A percentile compares a stretch with the other conserved stretches of the same genome.
These are phyloP conservation scores for Diaporthe aspalathi DNA, from an alignment of 2,329 filamentous ascomycete species.

Conservation along the genomic window DNA sequence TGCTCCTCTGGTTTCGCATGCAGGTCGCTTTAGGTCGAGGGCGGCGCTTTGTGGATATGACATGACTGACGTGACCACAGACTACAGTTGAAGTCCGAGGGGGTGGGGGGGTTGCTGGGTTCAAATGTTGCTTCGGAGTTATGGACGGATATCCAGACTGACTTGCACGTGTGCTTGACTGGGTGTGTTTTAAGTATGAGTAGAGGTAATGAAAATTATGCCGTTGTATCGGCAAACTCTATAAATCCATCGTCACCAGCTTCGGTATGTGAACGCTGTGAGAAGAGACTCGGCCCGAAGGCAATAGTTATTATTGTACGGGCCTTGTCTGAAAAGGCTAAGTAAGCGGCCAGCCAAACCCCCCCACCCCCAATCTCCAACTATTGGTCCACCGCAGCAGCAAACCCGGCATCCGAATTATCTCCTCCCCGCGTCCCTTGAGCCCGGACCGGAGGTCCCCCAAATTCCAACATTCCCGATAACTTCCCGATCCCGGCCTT, in stretches of 20 bases:
- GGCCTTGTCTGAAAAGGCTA: no score
- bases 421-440: constrained; percentile 5
- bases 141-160: constrained; percentile 30
- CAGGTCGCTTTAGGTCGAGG: not conserved
- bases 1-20: not conserved
- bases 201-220: not conserved
- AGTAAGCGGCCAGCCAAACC: not conserved
- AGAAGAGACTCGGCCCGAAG: no score
- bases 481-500: not conserved
- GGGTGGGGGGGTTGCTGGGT: no score
- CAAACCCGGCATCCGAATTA: constrained; percentile 6
- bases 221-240: not conserved
- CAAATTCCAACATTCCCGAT: not conserved
- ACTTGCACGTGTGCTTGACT: not conserved
- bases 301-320: no score
- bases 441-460: constrained; percentile 22
- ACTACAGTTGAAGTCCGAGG: not conserved
- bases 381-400: not conserved
- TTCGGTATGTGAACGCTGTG: not conserved
- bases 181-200: not conserved
- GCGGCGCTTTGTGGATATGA: constrained; percentile 13
- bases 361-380: constrained; percentile 1
- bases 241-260: not conserved
- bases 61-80: not conserved
- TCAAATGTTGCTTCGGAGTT: constrained; percentile 17